Percentiles rank a stretch among this genome's conserved stretches.
Evolutionary conservation across 441 rosid species (phyloP).

Genomic region (Arabidopsis hybrid): DNA sequence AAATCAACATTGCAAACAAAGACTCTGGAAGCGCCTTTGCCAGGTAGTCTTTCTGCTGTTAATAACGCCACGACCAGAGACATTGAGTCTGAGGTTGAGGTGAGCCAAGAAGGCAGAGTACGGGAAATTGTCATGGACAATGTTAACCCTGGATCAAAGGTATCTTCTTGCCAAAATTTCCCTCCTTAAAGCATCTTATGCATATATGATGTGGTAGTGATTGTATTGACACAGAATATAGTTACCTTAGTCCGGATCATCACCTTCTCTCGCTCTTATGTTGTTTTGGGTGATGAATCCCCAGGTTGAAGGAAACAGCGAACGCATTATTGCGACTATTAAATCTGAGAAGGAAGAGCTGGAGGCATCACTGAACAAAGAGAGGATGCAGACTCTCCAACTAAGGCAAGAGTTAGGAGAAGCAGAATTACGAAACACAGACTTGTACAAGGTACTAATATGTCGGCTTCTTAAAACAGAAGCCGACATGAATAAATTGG

Average conservation of each 20-base stretch:
- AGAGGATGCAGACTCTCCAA: constrained; percentile 71
- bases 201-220: background rate
- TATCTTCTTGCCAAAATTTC: constrained; percentile 39
- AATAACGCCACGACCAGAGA: constrained; percentile 81
- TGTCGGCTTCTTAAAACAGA: background rate
- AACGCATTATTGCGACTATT: constrained; percentile 56
- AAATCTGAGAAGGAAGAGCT: constrained; percentile 86
- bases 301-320: constrained; percentile 58
- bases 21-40: constrained; percentile 58
- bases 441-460: constrained; percentile 78
- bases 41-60: constrained; percentile 81
- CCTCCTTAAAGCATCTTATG: background rate
- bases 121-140: constrained; percentile 89
- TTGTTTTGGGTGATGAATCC: constrained; percentile 47
- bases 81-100: constrained; percentile 79
- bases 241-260: constrained; percentile 18
- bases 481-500: constrained; percentile 21
- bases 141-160: constrained; percentile 62
- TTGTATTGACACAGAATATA: constrained; percentile 6
- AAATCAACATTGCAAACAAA: constrained; percentile 85
- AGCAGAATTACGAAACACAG: constrained; percentile 78
- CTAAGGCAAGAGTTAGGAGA: constrained; percentile 81
- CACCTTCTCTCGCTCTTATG: constrained; percentile 1
- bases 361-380: constrained; percentile 74
- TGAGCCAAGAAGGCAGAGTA: constrained; percentile 82